Base-by-base conservation (phyloP, 352 stramenopile species). In the Phytophthora megakarya region DNA sequence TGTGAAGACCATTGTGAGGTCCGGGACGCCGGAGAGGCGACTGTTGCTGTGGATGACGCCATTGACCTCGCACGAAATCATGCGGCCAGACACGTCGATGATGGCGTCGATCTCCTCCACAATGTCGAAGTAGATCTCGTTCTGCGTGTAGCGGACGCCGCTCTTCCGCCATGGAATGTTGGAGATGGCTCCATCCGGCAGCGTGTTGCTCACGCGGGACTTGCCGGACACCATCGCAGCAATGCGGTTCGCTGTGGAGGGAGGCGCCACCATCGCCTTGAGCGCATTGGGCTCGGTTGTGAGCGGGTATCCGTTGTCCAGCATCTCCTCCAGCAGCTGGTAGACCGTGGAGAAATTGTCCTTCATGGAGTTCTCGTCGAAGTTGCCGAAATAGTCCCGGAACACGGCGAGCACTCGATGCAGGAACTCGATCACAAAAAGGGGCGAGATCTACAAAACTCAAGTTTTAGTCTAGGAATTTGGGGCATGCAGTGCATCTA, bases 71-170 rank as follows among this genome's bases (percentile, higher is more conserved):
- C 84, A 97, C 45, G 90, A 97, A 51, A 99, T 88, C 54, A 99
- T 92, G 39, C 84, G 79, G 10, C 92, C 92, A 39, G 89, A 95
- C 25, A 81, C 76, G 69, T 97, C 92, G 19, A 99, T 72, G 74
- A 99, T 99, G n/a, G 93, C 93, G 78, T 99, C 96, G 26, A 99
- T 92, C 73, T 98, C 96, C 79, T 99, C 97, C 0, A 99, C 83
- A 70, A 99, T 98, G 73, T 99, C 97, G 60, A 99, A 96, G 76
- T 99, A 99, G 48, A 99, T 98, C 80, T 99, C 97, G 82, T 99
- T 99, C 65, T 93, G 86, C 47, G 85, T 92, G 75, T 99, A 99
- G 43, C 89, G 89, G 50, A 99, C 96, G 51, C 90, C 95, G 45
- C 88, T 93, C 64, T 98, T 98, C 64, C 97, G 83, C 97, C 97